Percentiles rank a stretch among this genome's conserved stretches.
Conservation (phyloP, 2,329 filamentous ascomycete species). For the Verticillium klebahnii region DNA sequence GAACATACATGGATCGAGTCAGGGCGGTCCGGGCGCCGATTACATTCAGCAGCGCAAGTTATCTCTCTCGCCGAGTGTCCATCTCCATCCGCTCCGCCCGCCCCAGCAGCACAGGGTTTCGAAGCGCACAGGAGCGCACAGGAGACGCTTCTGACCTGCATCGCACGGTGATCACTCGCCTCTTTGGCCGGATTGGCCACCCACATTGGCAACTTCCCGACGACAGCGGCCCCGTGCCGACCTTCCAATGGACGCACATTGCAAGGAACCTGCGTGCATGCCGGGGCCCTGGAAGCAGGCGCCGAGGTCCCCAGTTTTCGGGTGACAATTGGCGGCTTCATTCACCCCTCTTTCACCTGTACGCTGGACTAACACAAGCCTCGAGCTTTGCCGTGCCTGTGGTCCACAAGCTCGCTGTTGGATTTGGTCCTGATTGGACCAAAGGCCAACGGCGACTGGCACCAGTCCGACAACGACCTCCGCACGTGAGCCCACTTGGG, state of each 20-base stretch:
- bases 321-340: background rate
- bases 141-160: background rate
- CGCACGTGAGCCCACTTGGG: background rate
- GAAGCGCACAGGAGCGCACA: background rate
- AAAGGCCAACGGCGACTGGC: background rate
- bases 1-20: background rate
- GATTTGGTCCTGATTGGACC: background rate
- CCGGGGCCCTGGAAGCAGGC: background rate
- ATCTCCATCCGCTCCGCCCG: background rate
- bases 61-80: background rate
- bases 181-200: background rate
- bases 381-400: background rate
- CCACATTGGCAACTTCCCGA: background rate
- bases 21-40: background rate
- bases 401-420: background rate
- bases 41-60: background rate
- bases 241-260: background rate
- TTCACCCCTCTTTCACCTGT: background rate
- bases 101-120: background rate
- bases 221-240: background rate
- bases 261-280: background rate
- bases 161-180: background rate
- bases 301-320: background rate
- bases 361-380: background rate
- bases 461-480: background rate